Base-by-base conservation (phyloP, 495 filamentous ascomycete genomes). In the Mytilinidion resinicola region DNA sequence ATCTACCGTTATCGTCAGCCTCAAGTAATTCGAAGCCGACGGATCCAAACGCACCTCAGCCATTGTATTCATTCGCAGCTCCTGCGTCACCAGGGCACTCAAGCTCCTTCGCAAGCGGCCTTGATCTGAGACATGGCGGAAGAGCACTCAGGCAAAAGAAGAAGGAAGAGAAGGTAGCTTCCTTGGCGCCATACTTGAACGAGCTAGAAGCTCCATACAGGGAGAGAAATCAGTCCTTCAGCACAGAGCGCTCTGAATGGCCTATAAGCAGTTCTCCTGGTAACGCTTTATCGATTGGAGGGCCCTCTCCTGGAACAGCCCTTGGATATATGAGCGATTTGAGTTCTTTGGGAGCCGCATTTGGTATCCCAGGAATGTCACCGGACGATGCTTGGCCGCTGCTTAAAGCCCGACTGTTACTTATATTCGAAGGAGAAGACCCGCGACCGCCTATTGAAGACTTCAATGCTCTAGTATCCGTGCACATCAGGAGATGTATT, bases 311-410 rank as follows among this genome's bases (percentile, higher is more conserved):
- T 20, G 68, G 53, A 20, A 34, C 56, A 47, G 42, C 53, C 11
- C 14, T 30, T 14, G 30, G 64, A 8, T 43, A 66, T 21, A 9
- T 60, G 12, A 60, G 33, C 17, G 57, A 65, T 14, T 47, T 66
- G 53, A 33, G 49, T 12, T 62, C 49, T 55, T 47, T 72, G 10
- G 71, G 70, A 0, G 59, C 54, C 36, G 49, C 70, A 0, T 84
- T 88, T 62, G 90, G 89, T 0, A 73, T 95, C 20, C 82, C 88
- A 58, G 90, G 89, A 62, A 86, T 96, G 83, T 82, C 81, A 5
- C 77, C 86, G 0, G 93, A 99, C 62, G 91, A 96, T 69, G 92
- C 91, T 7, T 99, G 95, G 95, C 89, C 91, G 21, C 88, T 90
- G 56, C 72, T 99, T n/a, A 93, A 92, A 63, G 85, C 87, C 0